Base-by-base conservation (phyloP, 768 basidiomycete species). In the Tylopilus balloui region DNA sequence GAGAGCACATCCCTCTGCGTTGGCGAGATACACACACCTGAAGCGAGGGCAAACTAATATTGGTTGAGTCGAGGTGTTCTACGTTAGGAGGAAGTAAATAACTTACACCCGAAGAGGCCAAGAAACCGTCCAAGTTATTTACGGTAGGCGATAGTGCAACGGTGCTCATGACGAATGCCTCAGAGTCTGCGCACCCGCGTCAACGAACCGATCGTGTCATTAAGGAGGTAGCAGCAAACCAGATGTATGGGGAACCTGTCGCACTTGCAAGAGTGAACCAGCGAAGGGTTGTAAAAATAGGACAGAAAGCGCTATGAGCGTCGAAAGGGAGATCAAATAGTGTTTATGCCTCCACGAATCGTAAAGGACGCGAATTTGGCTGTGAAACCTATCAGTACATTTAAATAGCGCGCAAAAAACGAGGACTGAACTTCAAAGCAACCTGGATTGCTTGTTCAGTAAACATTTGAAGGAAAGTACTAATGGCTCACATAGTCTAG, bases 231-330 rank as follows among this genome's bases (percentile, higher is more conserved):
- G 23, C 15, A 25, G 15, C 54, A 5, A 37, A 58, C 58, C 56
- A 39, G 35, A 17, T 38, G 47, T 42, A 28, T 61, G 34, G 40
- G 60, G 37, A 29, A 60, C 53, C 34, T 66, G 52, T 39, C 47
- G 55, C 28, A 61, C 44, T 32, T 68, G 54, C 41, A 71, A 60
- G n/a, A 71, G 34, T 12, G 64, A 62, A 53, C 65, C 67, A 56
- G 84, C 78, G 4, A 87, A 62, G 4, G 84, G 81, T 56, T 84
- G 84, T 27, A 82, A 75, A 0, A 77, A 45, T 45, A 75, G 68
- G 10, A 76, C 71, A 23, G 65, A 57, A 11, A 78, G 27, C 0
- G 77, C 78, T 1, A 77, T 75, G 2, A 79, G 36, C 0, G 77
- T 64, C 4, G 85, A 86, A 60, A 75, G 57, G 48, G 77, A 67